These are phyloP conservation scores for Colletotrichum liaoningense DNA, from an alignment of 2,329 filamentous ascomycete genomes.

Conservation along the genomic window DNA sequence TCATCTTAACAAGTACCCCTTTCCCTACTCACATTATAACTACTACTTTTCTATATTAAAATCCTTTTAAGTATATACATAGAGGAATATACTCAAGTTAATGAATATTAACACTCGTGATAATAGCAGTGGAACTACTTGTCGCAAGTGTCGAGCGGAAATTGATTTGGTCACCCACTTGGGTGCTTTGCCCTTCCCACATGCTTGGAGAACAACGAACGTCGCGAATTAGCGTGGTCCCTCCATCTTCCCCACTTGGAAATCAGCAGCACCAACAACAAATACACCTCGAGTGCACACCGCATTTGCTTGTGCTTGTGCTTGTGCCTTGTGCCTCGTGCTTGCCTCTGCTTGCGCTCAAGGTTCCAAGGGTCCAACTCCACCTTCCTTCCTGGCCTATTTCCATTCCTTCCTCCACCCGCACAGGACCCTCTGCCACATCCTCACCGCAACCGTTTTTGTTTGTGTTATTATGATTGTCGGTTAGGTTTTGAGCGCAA, in stretches of 20 bases:
- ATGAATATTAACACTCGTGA: no score
- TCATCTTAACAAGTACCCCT: no score
- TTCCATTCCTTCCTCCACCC: background rate
- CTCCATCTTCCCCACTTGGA: background rate
- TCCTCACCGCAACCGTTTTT: background rate
- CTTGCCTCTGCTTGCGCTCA: background rate
- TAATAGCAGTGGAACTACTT: no score
- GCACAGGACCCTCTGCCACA: background rate
- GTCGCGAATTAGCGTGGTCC: background rate
- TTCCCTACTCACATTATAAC: no score
- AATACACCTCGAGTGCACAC: background rate
- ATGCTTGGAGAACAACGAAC: background rate
- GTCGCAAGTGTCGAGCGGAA: no score
- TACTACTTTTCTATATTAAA: no score
- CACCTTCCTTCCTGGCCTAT: conserved; percentile 7
- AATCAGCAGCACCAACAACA: background rate
- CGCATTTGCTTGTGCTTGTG: conserved; percentile 1
- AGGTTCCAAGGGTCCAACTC: background rate
- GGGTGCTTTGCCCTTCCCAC: background rate
- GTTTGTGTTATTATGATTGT: background rate
- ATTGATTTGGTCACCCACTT: no score
- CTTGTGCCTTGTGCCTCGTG: background rate
- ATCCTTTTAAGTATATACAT: no score
- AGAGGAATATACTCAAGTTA: no score
- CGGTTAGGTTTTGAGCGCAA: background rate